Conservation (phyloP, 169 alveolate genomes). For the Amoebophrya sp. region DNA sequence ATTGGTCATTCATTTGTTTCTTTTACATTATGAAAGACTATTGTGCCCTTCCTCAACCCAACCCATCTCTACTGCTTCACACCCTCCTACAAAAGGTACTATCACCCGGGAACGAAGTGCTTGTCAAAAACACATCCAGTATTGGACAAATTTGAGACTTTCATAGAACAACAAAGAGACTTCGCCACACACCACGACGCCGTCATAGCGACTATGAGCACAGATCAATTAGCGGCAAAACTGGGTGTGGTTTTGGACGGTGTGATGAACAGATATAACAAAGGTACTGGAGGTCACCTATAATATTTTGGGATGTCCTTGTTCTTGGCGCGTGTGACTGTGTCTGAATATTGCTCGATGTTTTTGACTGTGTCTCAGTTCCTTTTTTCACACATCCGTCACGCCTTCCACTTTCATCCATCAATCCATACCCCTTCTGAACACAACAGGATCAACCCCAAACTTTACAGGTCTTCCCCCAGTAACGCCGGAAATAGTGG, state of each 20-base stretch:
- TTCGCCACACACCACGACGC: constrained; percentile 3
- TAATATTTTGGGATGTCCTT: too few species aligned
- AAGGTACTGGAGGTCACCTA: too few species aligned
- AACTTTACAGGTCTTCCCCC: not conserved
- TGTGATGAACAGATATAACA: not conserved
- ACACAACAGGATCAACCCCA: too few species aligned
- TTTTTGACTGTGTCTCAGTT: too few species aligned
- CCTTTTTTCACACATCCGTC: too few species aligned
- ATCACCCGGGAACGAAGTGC: not conserved
- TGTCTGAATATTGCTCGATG: too few species aligned
- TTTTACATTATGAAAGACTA: not conserved
- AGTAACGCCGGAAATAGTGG: not conserved
- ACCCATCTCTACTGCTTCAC: not conserved
- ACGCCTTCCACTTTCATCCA: too few species aligned
- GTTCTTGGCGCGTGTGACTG: too few species aligned
- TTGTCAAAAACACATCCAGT: not conserved
- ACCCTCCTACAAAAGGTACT: not conserved
- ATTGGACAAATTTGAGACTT: not conserved
- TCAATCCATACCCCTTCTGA: too few species aligned
- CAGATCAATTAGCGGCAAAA: not conserved
- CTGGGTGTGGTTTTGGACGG: constrained; percentile 13
- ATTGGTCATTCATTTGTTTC: not conserved
- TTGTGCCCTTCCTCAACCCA: too few species aligned
- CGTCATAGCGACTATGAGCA: not conserved
- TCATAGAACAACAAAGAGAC: not conserved